Base-by-base conservation (phyloP, 768 basidiomycete genomes). In the Obba rivulosa region DNA sequence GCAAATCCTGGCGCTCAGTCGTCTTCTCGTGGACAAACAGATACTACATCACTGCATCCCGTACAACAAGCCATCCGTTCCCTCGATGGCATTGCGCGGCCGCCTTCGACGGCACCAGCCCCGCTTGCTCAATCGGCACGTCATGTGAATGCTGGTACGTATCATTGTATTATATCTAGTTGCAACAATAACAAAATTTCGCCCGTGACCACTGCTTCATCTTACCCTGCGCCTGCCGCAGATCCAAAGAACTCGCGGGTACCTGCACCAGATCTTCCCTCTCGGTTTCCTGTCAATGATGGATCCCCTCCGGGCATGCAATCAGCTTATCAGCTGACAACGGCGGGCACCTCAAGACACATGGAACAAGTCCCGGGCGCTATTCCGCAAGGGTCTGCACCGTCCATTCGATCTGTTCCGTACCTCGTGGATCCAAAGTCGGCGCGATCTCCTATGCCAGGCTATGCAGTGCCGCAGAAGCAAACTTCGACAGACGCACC, bases 11-110 rank as follows among this genome's bases (percentile, higher is more conserved):
- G 3, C 23, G 11, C 41, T 43, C 41, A 43, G 41, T 23, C 24
- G 3, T 10, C 22, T 22, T 24, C 35, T 18, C 22, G 14, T 24
- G 23, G 23, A 5, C n/a, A 35, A 13, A 22, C 35, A 3, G 8
- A 37, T 17, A 4, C 38, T 4, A n/a, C 38, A 3, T 41, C 23
- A 17, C 17, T 48, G 7, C 46, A 48, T 41, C 46, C 46, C 21
- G 46, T 48, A 10, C 55, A 41, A 34, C 49, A 56, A 9, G 34
- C 43, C 18, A 42, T 43, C n/a, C 48, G 42, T 2, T 49, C 41
- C 3, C 34, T 49, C 2, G 48, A 49, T 28, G 48, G 41, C 9
- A 42, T 43, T 14, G 7, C 28, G 18, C 48, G 48, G 11, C 48
- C 48, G n/a, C 39, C 48, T 2, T 49, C 48, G 28, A 37, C 20